Percentiles rank a stretch among this genome's conserved stretches.
phyloP scores from a whole-genome alignment of 192 early-diverging fungal genomes.

The Gryganskiella cystojenkinii region DNA sequence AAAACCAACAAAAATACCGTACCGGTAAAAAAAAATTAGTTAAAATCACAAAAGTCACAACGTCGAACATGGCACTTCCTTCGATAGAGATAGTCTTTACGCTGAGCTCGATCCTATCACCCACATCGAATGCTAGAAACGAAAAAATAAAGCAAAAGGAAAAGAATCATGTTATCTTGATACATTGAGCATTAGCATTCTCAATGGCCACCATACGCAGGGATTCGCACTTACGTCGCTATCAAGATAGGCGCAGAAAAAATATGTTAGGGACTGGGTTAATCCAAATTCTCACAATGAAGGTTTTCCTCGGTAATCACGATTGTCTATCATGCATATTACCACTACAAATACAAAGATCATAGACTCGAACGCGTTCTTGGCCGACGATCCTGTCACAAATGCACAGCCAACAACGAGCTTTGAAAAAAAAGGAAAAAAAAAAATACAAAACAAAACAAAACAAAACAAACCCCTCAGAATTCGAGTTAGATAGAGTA shows the following conservation, averaged over 20 bases:
- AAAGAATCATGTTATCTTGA: too few relatives aligned
- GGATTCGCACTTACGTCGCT: too few relatives aligned
- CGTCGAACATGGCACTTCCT: background rate
- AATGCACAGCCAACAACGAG: conserved; percentile 41
- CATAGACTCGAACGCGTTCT: conserved; percentile 50
- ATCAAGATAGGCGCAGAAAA: too few relatives aligned
- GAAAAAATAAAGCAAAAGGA: background rate
- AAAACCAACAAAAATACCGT: background rate
- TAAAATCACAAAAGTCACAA: background rate
- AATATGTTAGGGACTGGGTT: too few relatives aligned
- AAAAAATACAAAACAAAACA: background rate
- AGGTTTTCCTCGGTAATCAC: too few relatives aligned
- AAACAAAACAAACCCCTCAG: background rate
- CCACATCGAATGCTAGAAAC: conserved; percentile 35
- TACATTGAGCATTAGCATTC: too few relatives aligned
- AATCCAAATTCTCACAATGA: too few relatives aligned
- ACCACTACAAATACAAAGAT: conserved; percentile 48
- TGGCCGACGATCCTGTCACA: conserved; percentile 46
- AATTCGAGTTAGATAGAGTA: background rate
- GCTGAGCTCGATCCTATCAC: conserved; percentile 29
- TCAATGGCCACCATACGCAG: too few relatives aligned
- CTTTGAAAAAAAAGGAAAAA: conserved; percentile 1
- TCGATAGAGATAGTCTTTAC: conserved; percentile 12
- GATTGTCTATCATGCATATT: too few relatives aligned
- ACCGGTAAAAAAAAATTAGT: background rate